Evolutionary conservation across 139 green algal genomes (phyloP).

Genomic region (Pseudopediastrum boryanum): DNA sequence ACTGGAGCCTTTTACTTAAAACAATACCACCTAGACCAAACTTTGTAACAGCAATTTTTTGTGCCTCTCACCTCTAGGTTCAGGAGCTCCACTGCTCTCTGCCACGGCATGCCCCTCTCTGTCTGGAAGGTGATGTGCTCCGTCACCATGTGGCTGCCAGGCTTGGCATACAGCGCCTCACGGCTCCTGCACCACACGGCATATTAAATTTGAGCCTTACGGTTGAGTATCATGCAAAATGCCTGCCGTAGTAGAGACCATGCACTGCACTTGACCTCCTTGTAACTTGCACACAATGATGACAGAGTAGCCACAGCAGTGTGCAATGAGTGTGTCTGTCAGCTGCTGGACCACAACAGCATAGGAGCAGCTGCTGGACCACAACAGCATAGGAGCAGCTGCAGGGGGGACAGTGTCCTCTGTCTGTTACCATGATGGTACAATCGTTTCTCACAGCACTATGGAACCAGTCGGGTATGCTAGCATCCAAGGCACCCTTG

Average conservation of each 20-base stretch:
- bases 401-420: too few species aligned
- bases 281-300: conserved; percentile 21
- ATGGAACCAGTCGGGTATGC: background rate
- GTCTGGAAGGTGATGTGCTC: conserved; percentile 37
- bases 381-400: too few species aligned
- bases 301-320: too few species aligned
- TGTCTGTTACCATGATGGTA: too few species aligned
- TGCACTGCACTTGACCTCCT: background rate
- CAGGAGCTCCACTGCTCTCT: conserved; percentile 40
- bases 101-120: conserved; percentile 52
- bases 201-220: background rate
- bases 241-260: background rate
- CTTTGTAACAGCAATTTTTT: background rate
- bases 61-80: conserved; percentile 48
- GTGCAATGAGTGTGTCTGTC: too few species aligned
- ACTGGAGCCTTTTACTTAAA: background rate
- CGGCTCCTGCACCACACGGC: background rate
- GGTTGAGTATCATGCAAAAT: background rate
- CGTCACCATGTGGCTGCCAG: conserved; percentile 24
- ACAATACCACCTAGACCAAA: background rate
- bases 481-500: background rate
- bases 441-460: background rate
- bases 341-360: too few species aligned
- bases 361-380: too few species aligned
- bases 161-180: conserved; percentile 1